A percentile compares a stretch with the other conserved stretches of the same genome.
phyloP scores from a whole-genome alignment of 306 rosid species.

The Aeschynomene evenia region DNA sequence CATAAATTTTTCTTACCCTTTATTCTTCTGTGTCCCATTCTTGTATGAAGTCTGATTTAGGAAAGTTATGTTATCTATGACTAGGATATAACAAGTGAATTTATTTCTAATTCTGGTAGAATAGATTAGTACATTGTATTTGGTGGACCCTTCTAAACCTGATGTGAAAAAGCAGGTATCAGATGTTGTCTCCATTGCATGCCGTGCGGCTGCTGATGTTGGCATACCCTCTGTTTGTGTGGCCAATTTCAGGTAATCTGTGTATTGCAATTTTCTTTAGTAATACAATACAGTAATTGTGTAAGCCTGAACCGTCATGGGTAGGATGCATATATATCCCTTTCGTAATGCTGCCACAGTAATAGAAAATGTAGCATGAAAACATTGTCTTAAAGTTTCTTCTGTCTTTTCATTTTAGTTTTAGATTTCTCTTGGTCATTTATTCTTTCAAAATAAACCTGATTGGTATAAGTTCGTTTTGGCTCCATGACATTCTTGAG shows the following conservation, averaged over 20 bases:
- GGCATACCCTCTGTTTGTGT: slow-evolving; percentile 97
- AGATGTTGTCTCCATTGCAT: slow-evolving; percentile 94
- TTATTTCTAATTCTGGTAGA: slow-evolving; percentile 18
- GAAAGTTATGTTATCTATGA: neutral
- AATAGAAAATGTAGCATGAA: slow-evolving; percentile 9
- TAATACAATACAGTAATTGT: neutral
- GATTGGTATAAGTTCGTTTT: neutral
- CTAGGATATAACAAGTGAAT: neutral
- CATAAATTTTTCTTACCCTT: slow-evolving; percentile 21
- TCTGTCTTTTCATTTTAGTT: neutral
- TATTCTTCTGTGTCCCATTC: neutral
- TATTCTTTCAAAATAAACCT: slow-evolving; percentile 4
- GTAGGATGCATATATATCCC: neutral
- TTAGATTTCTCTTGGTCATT: neutral
- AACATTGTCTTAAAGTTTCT: neutral
- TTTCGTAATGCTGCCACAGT: neutral
- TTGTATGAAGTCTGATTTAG: neutral
- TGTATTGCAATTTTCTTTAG: neutral
- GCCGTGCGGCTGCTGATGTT: slow-evolving; percentile 96
- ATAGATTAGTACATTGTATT: neutral
- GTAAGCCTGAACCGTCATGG: neutral
- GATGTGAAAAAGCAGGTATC: slow-evolving; percentile 59
- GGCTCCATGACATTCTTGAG: neutral
- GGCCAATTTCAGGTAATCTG: slow-evolving; percentile 81
- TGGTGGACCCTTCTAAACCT: slow-evolving; percentile 26